Base-by-base conservation (phyloP, 805 yeast species). In the Millerozyma miso region DNA sequence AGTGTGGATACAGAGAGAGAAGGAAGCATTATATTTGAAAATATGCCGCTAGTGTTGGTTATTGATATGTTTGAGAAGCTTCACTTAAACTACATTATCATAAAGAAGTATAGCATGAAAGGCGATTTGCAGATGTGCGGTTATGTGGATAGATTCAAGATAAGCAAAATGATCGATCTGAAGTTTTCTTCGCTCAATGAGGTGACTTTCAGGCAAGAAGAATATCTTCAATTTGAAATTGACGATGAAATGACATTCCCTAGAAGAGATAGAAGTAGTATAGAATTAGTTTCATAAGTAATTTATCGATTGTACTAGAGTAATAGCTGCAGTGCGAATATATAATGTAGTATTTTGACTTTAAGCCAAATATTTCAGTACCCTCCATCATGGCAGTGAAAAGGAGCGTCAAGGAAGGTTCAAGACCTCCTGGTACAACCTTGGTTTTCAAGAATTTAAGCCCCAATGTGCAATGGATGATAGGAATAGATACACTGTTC, bases 401-500 rank as follows among this genome's bases (percentile, higher is more conserved):
- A 23, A 23, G 29, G 10, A 23, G 10, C 29, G 10, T 10, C 29
- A 35, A 18, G 38, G 31, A 16, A 18, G 10, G 13, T 13, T 35
- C 38, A 38, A 44, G 43, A 17, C 69, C 69, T 4, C 58, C 59
- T 20, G 42, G 48, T 29, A 47, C 60, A 2, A 56, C 65, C 3
- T 29, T 57, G 1, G 37, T 62, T 4, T 42, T 54, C 15, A 36
- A 46, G 8, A 37, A 41, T 5, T 23, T 23, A 10, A 10, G 10
- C 29, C 10, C 29, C 10, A 23, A 23, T 6, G 29, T 23, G 29
- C 29, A 23, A 23, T 23, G 60, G 55, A 41, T 58, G 15, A 31
- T 63, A 3, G 83, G 83, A 1, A 67, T 78, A 19, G 82, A 79
- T 46, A 54, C 71, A 16, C 73, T 68, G 45, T 77, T 73, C 53